Percentiles rank a stretch among this genome's conserved stretches.
phyloP scores from a whole-genome alignment of 257 asterid genomes.

The Cordia subcordata region DNA sequence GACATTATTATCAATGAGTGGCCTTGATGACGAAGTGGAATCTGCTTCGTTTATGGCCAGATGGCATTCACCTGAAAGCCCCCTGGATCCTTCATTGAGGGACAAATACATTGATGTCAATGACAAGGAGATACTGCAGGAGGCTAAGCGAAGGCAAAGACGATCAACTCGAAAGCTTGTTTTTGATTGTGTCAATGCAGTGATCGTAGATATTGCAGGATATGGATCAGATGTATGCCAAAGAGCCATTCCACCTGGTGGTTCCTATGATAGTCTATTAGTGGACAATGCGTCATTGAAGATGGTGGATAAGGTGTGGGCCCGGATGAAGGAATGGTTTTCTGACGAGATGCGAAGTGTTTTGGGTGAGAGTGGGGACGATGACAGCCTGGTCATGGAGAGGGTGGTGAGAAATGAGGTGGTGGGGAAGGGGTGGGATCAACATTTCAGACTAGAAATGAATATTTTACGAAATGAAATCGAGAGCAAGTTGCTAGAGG shows the following conservation, averaged over 20 bases:
- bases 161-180: conserved; percentile 77
- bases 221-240: conserved; percentile 38
- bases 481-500: conserved; percentile 65
- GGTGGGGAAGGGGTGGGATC: conserved; percentile 66
- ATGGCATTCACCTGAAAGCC: conserved; percentile 84
- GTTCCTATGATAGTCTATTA: conserved; percentile 17
- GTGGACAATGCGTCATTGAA: conserved; percentile 19
- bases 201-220: conserved; percentile 52
- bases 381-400: conserved; percentile 49
- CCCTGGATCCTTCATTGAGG: conserved; percentile 72
- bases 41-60: conserved; percentile 35
- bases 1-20: conserved; percentile 57
- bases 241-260: conserved; percentile 27
- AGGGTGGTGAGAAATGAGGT: conserved; percentile 65
- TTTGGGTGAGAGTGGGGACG: conserved; percentile 39
- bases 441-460: conserved; percentile 42
- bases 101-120: conserved; percentile 52
- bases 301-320: conserved; percentile 65
- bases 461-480: conserved; percentile 56
- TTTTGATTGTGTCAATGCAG: conserved; percentile 73
- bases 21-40: conserved; percentile 51
- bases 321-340: conserved; percentile 56
- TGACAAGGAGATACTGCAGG: conserved; percentile 51
- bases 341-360: conserved; percentile 33
- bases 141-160: conserved; percentile 65